Evolutionary conservation across 108 stramenopile species (phyloP), one percentile per base, ranked within the genome.

Genomic region (Parmales sp.): DNA sequence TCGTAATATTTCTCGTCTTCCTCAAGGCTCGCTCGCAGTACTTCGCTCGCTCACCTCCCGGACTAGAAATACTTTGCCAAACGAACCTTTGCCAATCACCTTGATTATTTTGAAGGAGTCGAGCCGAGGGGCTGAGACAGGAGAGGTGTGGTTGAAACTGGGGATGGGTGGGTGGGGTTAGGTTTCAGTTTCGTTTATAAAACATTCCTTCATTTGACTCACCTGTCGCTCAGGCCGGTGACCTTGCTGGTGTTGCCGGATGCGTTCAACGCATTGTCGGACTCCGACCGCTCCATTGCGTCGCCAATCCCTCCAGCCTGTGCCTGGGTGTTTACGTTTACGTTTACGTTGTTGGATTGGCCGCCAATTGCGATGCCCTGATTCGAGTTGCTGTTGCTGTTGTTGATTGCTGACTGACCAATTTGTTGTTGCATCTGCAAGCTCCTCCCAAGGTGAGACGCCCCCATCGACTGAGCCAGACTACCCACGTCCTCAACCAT

Each of bases 71-170:
- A 95, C 94, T 71, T 89, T 91, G 79, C 95, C 95, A 74, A 93
- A 96, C 28, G 90, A 90, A 20, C 95, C 95, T 65, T 92, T 92
- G 36, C 95, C 95, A 65, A 96, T 86, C 45, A 96, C 95, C 46
- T 83, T 85, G 64, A 92, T 80, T 72, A 88, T 81, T 46, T 89
- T 84, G 78, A 91, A 94, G 16, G 88, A 85, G 72, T 92, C 91
- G 68, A 92, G 75, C 28, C 80, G 71, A 9, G 91, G 88, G 16
- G 87, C 78, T 13, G 84, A 87, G 22, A 87, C 71, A 6, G 86
- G 82, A 44, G 76, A 67, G 16, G 69, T 81, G 67, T 74, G 78
- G 46, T 77, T 67, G 65, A 88, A 92, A 51, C 80, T 81, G 63
- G 66, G 39, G 38, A 77, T 69, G 29, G 72, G 63, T 13, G 74